phyloP scores from a whole-genome alignment of 2,329 filamentous ascomycete species.

The Penicillium palitans region DNA sequence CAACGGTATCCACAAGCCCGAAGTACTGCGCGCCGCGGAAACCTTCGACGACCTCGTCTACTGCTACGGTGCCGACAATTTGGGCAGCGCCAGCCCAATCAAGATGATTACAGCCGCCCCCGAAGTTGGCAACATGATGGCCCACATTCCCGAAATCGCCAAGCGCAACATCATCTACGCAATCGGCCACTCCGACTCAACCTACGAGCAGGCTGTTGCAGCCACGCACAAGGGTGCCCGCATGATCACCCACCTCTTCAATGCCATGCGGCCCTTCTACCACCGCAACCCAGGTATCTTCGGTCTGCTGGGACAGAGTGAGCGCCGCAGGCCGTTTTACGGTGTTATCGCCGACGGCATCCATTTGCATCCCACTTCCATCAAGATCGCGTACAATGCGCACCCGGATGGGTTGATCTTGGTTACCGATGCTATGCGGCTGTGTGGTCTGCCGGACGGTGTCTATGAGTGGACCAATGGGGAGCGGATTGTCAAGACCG shows the following conservation, averaged over 20 bases:
- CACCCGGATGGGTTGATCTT: slow-evolving; percentile 83
- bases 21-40: slow-evolving; percentile 66
- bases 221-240: slow-evolving; percentile 73
- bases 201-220: slow-evolving; percentile 74
- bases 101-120: slow-evolving; percentile 86
- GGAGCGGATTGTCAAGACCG: slow-evolving; percentile 60
- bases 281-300: slow-evolving; percentile 91
- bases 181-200: slow-evolving; percentile 83
- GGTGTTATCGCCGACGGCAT: slow-evolving; percentile 90
- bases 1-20: slow-evolving; percentile 80
- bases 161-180: slow-evolving; percentile 70
- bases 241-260: slow-evolving; percentile 94
- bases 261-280: slow-evolving; percentile 86
- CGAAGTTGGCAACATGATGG: slow-evolving; percentile 70
- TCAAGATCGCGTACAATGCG: slow-evolving; percentile 85
- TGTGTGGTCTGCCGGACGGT: slow-evolving; percentile 81
- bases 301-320: slow-evolving; percentile 72
- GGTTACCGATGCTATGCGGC: slow-evolving; percentile 89
- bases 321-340: slow-evolving; percentile 66
- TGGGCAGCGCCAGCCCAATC: slow-evolving; percentile 52
- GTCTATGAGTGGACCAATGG: slow-evolving; percentile 83
- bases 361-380: slow-evolving; percentile 81
- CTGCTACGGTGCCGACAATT: slow-evolving; percentile 66
- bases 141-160: slow-evolving; percentile 66
- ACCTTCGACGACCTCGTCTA: slow-evolving; percentile 59